Evolutionary conservation across 2,329 filamentous ascomycete species (phyloP).

Genomic region (Cladosporium sp.): DNA sequence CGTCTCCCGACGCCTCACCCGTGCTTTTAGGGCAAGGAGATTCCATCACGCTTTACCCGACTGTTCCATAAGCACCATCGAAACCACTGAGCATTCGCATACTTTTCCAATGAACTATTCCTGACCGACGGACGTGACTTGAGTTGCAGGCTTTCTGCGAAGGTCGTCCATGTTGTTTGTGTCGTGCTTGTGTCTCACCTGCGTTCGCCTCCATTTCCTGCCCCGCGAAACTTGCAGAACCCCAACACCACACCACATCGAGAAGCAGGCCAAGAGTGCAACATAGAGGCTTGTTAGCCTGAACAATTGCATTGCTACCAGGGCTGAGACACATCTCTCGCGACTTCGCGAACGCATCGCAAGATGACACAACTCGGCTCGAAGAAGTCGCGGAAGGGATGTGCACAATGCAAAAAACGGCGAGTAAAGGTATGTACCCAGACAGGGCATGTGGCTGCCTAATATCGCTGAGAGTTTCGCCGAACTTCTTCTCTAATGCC

Average conservation of each 20-base stretch:
- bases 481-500: background rate
- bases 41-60: background rate
- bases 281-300: background rate
- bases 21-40: slow-evolving; percentile 5
- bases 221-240: slow-evolving; percentile 6
- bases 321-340: background rate
- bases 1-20: background rate
- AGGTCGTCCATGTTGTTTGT: background rate
- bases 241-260: background rate
- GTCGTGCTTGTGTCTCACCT: background rate
- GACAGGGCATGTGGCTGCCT: no score
- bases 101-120: background rate
- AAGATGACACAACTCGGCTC: slow-evolving; percentile 30
- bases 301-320: background rate
- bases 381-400: slow-evolving; percentile 34
- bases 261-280: background rate
- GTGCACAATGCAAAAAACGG: slow-evolving; percentile 33
- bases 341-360: background rate
- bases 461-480: background rate
- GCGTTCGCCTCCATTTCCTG: background rate
- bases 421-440: slow-evolving; percentile 30
- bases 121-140: background rate
- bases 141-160: background rate
- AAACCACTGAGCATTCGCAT: background rate
- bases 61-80: background rate